Percentiles rank a stretch among this genome's conserved stretches.
phyloP scores from a whole-genome alignment of 1,139 yeast genomes.

The Candida tunisiensis region DNA sequence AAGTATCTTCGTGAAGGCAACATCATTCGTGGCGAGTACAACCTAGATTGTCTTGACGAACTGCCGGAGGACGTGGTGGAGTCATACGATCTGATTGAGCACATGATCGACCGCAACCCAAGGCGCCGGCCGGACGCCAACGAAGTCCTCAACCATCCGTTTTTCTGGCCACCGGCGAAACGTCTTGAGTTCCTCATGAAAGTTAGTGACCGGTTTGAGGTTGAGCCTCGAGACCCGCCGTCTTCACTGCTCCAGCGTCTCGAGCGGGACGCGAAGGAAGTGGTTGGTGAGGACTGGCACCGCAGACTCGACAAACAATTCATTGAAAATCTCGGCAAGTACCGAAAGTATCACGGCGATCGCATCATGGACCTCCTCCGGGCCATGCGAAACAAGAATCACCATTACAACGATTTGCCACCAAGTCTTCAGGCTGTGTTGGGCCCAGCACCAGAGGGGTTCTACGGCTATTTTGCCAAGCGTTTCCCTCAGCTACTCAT shows the following conservation, averaged over 20 bases:
- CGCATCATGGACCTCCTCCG: constrained; percentile 73
- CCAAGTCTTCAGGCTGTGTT: constrained; percentile 35
- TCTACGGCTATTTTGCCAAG: constrained; percentile 53
- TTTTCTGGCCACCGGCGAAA: constrained; percentile 66
- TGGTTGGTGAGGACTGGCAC: constrained; percentile 67
- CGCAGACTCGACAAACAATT: constrained; percentile 49
- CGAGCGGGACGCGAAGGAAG: constrained; percentile 36
- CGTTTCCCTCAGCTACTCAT: constrained; percentile 68
- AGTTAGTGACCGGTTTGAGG: constrained; percentile 82
- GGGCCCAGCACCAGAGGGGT: constrained; percentile 75
- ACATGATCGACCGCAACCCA: constrained; percentile 62
- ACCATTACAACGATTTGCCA: constrained; percentile 86
- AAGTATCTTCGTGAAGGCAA: constrained; percentile 76
- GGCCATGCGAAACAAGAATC: constrained; percentile 82
- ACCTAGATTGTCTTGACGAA: constrained; percentile 29
- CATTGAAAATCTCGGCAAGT: constrained; percentile 73
- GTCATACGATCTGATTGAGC: constrained; percentile 50
- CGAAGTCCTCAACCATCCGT: constrained; percentile 63
- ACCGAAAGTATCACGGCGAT: constrained; percentile 69
- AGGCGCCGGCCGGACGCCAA: constrained; percentile 55
- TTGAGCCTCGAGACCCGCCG: constrained; percentile 79
- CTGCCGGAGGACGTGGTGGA: constrained; percentile 32
- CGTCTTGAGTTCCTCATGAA: constrained; percentile 69
- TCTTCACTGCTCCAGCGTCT: constrained; percentile 42
- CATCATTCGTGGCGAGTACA: constrained; percentile 57